Base-by-base conservation (phyloP, 148 eudicot genomes). In the Camellia lanceoleosa region DNA sequence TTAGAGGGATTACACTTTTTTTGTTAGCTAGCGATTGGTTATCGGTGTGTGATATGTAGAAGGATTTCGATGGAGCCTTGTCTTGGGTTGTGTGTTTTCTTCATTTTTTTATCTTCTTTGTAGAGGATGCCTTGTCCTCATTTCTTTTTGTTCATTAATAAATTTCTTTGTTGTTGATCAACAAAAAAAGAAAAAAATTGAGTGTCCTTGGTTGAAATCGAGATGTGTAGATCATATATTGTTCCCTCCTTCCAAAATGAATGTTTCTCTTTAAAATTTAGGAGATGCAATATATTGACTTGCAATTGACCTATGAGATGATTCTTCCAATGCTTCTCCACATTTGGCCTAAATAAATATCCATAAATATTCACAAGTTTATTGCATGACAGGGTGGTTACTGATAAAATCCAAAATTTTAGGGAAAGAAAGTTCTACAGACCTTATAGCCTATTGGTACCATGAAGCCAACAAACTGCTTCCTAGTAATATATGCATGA, bases 391-490 rank as follows among this genome's bases (percentile, higher is more conserved):
- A 65, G 10, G 68, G 41, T 20, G 23, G 18, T 62, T 65, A 65
- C 12, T 30, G 43, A 18, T 73, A 73, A 16, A 61, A 30, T 52
- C 14, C 51, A 42, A 16, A 13, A 3, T 41, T 5, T 3, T 8
- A n/a, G 6, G n/a, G 16, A 58, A 74, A n/a, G 16, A 59, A 59
- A 16, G 59, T 41, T 58, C 14, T 3, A 15, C 6, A 18, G 23
- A 16, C 30, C 65, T 73, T 42, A 52, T 42, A 44, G 52, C 52
- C 14, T 12, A 43, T 3, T 16, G 52, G 52, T 3, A 56, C 49
- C 23, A 41, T 49, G 46, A 74, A 42, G 41, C 78, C 63, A 59
- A 58, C 76, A 63, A 79, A 55, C 65, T 18, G 68, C 61, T 38
- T 61, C 71, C 72, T 49, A 72, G 60, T 20, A 52, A 19, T 9